These are phyloP conservation scores for Podospora pseudocomata DNA, from an alignment of 495 filamentous ascomycete genomes.

Conservation along the genomic window DNA sequence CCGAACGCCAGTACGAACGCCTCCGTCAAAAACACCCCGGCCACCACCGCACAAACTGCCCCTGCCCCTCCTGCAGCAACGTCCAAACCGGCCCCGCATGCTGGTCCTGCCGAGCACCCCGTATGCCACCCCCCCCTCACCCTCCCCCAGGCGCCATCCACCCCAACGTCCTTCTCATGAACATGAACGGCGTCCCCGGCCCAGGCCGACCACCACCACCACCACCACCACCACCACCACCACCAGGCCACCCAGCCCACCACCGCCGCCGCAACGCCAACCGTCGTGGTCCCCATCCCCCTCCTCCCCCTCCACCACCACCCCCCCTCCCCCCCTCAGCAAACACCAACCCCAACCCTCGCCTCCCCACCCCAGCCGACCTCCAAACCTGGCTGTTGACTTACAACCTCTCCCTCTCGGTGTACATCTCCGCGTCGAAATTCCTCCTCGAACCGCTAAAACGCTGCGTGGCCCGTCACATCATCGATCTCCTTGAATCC, in stretches of 20 bases:
- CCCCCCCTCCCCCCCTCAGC: constrained; percentile 5
- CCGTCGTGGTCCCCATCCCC: constrained; percentile 10
- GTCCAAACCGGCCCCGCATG: constrained; percentile 36
- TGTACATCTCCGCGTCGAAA: constrained; percentile 46
- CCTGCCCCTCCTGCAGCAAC: constrained; percentile 37
- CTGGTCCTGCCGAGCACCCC: constrained; percentile 44
- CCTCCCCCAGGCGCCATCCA: constrained; percentile 14
- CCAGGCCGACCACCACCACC: constrained; percentile 18
- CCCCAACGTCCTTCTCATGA: constrained; percentile 21
- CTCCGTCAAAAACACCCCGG: constrained; percentile 41
- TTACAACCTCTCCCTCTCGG: constrained; percentile 43
- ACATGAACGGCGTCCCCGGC: constrained; percentile 11
- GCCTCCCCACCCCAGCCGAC: constrained; percentile 39
- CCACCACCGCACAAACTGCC: constrained; percentile 41
- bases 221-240: constrained; percentile 2
- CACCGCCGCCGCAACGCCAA: constrained; percentile 13
- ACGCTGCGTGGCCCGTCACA: constrained; percentile 32
- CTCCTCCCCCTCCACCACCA: constrained; percentile 3
- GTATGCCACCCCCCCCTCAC: constrained; percentile 34
- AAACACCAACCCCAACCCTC: constrained; percentile 17
- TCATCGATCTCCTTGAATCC: constrained; percentile 47
- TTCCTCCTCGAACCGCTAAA: constrained; percentile 46
- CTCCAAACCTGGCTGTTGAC: constrained; percentile 44
- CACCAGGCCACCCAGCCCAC: constrained; percentile 15
- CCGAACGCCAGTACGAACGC: constrained; percentile 38